Evolutionary conservation across 257 asterid genomes (phyloP).

Genomic region (Przewalskia tangutica): DNA sequence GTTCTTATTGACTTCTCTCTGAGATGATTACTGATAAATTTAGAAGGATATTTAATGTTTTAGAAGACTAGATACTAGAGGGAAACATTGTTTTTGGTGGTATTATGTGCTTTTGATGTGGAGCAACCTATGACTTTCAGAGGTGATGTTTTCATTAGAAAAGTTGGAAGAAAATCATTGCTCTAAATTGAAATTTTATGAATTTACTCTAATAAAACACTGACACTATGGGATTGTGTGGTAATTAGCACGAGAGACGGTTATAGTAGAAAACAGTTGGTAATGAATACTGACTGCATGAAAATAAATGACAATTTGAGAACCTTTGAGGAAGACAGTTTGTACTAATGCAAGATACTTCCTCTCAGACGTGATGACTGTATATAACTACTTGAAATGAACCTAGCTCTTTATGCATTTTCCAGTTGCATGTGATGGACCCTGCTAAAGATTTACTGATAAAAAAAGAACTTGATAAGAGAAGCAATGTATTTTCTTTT

Average conservation of each 20-base stretch:
- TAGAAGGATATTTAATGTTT: not conserved
- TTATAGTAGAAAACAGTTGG: not conserved
- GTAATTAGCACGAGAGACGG: not conserved
- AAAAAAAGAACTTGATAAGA: not conserved
- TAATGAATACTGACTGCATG: not conserved
- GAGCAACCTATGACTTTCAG: not conserved
- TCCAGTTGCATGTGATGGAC: not conserved
- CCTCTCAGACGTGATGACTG: not conserved
- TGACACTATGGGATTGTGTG: not conserved
- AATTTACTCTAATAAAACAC: not conserved
- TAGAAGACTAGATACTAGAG: not conserved
- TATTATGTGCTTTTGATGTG: not conserved
- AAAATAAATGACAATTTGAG: not conserved
- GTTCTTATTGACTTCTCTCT: not conserved
- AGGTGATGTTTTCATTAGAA: not conserved
- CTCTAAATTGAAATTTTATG: not conserved
- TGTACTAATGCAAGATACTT: not conserved
- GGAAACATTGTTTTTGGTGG: not conserved
- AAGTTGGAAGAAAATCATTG: not conserved
- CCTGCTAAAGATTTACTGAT: not conserved
- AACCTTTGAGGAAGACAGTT: not conserved
- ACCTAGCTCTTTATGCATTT: not conserved
- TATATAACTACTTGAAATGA: not conserved
- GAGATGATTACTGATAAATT: not conserved
- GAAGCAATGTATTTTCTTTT: not conserved